Evolutionary conservation across 345 rosid genomes (phyloP), one percentile per base, ranked within the genome.

Genomic region (Viola odorata): DNA sequence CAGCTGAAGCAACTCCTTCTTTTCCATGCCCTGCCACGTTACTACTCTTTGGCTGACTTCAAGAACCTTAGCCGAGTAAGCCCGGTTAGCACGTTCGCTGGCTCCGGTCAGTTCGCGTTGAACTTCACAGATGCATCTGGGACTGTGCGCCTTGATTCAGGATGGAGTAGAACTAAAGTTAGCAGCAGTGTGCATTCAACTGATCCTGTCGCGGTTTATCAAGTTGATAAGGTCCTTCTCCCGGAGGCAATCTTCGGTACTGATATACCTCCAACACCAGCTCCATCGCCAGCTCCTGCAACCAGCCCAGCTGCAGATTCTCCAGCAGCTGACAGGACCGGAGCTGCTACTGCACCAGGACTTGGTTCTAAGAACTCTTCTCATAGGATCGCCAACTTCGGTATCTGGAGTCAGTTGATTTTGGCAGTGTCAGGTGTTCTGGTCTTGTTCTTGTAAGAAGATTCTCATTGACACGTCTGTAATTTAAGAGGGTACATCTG

Each of bases 161-260:
- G 96, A 9, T 87, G 98, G 98, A 76, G 81, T 15, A 78, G 68
- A 68, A 92, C 97, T 4, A 84, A 81, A 79, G 70, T 92, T 17
- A 80, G 85, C 67, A 89, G 96, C 63, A 85, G 90, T 44, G 95
- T 94, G 42, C 75, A 67, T 65, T 83, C 99, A 3, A 86, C 95
- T 1, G 73, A 83, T 15, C 99, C 91, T 3, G 91, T 90, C 13
- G 96, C 99, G 10, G 44, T 94, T 12, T 94, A 87, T 78, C 84
- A 90, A 73, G 91, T 94, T 8, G 81, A 90, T 40, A 78, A 67
- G 8, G 95, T 90, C 64, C 87, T 90, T 47, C 80, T 89, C 50
- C 97, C 99, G 0, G 89, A 82, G 68, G 90, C 90, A 1, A 90
- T 94, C 66, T 94, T 89, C 54, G 97, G 99, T 17, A 84, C 91